Evolutionary conservation across 208 protist species (phyloP), one percentile per base, ranked within the genome.

Genomic region (Crithidia bombi): DNA sequence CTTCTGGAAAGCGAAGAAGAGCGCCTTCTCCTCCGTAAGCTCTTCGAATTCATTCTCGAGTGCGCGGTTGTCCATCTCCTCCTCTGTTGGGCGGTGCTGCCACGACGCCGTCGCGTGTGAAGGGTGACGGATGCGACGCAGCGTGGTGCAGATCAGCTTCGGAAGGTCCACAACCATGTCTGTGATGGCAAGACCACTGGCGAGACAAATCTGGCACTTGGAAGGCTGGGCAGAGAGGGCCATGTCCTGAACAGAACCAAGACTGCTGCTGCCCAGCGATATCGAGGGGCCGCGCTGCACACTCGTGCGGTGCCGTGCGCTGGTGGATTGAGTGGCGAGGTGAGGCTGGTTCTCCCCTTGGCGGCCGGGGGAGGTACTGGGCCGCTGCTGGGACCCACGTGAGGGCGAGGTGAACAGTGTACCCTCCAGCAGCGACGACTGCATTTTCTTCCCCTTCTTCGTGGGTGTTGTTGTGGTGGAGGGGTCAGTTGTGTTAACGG

Each of bases 11-110:
- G 73, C 87, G 62, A 82, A 91, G 77, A 81, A 96, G 21, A 94
- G 81, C 9, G 91, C 91, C 65, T 83, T 86, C 25, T 94, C 82
- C 36, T 92, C 82, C 4, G 81, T 91, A 28, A 96, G 68, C 30
- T 75, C 56, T 55, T 93, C 73, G 63, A 96, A 96, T 26, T 78
- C 66, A 62, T 96, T 96, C 56, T 92, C 89, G 41, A 96, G 76
- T 44, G 65, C 30, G 7, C 89, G 87, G 23, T 57, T 62, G 12
- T 82, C 78, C 51, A 92, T 61, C 69, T 93, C 87, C 52, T 86
- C 86, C 35, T 78, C 71, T 6, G 83, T 83, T 6, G 85, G 89
- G 32, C 88, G 73, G 35, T 92, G 83, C 32, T 93, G 73, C 33
- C 90, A 75, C 21, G 91, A 96, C 23, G 84, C 80, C 7, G 65